Base-by-base conservation (phyloP, 129 eudicot genomes). In the Pittosporum tobira region DNA sequence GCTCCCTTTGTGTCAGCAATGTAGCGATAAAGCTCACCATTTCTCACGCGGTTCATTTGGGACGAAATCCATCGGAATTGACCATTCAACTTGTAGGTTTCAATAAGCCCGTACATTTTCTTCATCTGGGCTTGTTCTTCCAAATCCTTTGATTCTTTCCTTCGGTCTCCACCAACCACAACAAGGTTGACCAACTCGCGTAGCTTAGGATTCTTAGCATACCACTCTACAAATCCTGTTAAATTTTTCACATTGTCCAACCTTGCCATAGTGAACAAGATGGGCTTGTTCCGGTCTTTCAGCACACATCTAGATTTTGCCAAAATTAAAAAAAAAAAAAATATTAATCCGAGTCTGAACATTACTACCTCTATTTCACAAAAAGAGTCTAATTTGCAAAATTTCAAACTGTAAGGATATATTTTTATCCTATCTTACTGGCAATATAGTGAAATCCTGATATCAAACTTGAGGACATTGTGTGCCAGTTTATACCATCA, bases 21-120 rank as follows among this genome's bases (percentile, higher is more conserved):
- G n/a, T 34, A 58, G 22, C 63, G 48, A 7, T 58, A 58, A 21
- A 58, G 63, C 13, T 58, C 63, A 34, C 63, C 63, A 38, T 58
- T 58, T 40, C 63, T 79, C 49, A 81, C 84, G 7, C 84, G 71
- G 71, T 82, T 76, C 95, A 82, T 85, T 63, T 85, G 95, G 24
- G 90, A 79, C n/a, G 87, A 85, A 34, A 85, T 85, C 95, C 90
- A 85, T 64, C 95, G 64, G 72, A 82, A 85, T 23, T 85, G 95
- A 15, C 95, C 90, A n/a, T 85, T 81, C 27, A 85, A 57, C 18
- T 82, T 71, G 74, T 85, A 68, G 54, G 75, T 78, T 46, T 85
- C 82, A 7, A 85, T 85, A 0, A 81, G 82, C 43, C 59, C 69
- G 21, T 85, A 76, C 95, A 85, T 85, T 45, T 79, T 85, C 71